These are phyloP conservation scores for Zizania latifolia DNA, from an alignment of 176 grass and related monocot species.

Conservation along the genomic window DNA sequence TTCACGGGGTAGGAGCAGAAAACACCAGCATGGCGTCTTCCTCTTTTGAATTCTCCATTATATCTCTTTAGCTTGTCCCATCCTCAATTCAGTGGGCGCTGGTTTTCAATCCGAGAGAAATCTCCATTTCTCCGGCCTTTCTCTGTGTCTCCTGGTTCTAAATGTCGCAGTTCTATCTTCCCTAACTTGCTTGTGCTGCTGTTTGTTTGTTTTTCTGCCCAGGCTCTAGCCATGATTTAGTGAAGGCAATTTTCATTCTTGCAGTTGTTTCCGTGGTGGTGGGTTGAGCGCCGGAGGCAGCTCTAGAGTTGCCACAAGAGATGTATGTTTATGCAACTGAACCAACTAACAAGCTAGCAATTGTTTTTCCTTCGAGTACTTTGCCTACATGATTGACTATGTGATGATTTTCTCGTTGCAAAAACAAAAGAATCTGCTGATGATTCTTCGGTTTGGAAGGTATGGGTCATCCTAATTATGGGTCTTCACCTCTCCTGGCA, in stretches of 20 bases:
- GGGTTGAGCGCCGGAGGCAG: conserved; percentile 36
- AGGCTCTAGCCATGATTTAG: conserved; percentile 14
- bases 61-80: not conserved
- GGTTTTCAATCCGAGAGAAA: not conserved
- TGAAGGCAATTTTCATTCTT: not conserved
- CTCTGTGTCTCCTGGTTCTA: not conserved
- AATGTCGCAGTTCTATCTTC: not conserved
- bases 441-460: conserved; percentile 25
- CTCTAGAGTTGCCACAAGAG: conserved; percentile 37
- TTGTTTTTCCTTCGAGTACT: conserved; percentile 31
- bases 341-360: not conserved
- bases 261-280: conserved; percentile 28
- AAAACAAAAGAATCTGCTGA: not conserved
- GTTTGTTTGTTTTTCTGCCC: not conserved
- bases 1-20: not conserved
- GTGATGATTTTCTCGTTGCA: not conserved
- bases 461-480: conserved; percentile 23
- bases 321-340: conserved; percentile 37
- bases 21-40: not conserved
- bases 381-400: conserved; percentile 27
- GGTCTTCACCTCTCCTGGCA: conserved; percentile 34
- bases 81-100: not conserved
- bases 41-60: conserved; percentile 2
- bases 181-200: not conserved
- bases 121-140: not conserved